Evolutionary conservation across 2,329 filamentous ascomycete genomes (phyloP).

Genomic region (Colletotrichum costaricense): DNA sequence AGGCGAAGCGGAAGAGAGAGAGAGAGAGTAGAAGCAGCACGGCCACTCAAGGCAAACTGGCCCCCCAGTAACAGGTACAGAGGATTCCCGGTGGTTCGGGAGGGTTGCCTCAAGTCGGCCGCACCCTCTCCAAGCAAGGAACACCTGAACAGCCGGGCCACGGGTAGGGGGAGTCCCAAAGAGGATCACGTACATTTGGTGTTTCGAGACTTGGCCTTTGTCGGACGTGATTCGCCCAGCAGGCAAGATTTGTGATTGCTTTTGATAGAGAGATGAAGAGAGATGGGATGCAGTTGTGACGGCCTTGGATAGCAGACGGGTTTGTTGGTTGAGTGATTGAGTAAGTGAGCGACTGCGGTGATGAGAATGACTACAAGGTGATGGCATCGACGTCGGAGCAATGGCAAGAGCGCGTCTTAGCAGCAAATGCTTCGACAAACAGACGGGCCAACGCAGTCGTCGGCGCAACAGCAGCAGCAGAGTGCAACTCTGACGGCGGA

Average conservation of each 20-base stretch:
- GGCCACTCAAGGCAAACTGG: constrained; percentile 38
- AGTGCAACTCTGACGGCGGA: constrained; percentile 18
- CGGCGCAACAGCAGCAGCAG: constrained; percentile 13
- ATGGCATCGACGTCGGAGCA: constrained; percentile 25
- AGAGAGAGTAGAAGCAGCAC: constrained; percentile 30
- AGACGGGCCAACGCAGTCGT: constrained; percentile 8
- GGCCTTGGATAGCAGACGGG: constrained; percentile 5
- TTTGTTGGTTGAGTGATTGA: not conserved
- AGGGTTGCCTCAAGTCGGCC: constrained; percentile 40
- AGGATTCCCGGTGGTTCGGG: constrained; percentile 37
- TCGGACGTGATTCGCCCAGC: constrained; percentile 39
- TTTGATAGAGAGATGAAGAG: not conserved
- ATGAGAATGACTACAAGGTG: constrained; percentile 4
- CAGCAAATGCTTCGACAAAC: constrained; percentile 8
- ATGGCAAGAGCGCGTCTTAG: constrained; percentile 1
- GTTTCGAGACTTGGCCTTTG: constrained; percentile 51
- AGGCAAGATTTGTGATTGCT: constrained; percentile 33
- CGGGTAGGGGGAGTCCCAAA: constrained; percentile 45
- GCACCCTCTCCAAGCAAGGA: constrained; percentile 40
- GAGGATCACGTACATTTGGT: constrained; percentile 54
- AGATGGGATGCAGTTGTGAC: not conserved
- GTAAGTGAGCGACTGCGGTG: not conserved
- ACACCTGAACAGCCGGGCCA: constrained; percentile 46
- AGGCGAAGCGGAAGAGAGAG: constrained; percentile 20
- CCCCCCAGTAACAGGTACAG: constrained; percentile 40